Evolutionary conservation across 805 yeast genomes (phyloP).

Genomic region (Pichia ethanolica): DNA sequence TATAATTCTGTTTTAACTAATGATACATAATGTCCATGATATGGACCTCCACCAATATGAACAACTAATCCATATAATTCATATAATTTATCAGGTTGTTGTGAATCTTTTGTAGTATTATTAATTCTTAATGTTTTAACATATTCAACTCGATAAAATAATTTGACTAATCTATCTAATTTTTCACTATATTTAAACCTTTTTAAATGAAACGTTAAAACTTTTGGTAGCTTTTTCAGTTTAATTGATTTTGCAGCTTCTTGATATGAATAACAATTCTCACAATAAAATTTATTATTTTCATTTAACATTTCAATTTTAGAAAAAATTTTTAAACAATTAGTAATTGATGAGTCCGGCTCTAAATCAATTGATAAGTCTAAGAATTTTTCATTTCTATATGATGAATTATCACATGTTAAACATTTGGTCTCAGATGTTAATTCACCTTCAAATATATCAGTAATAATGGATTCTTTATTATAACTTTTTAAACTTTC

Average conservation of each 20-base stretch:
- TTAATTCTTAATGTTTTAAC: conserved; percentile 66
- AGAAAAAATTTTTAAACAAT: conserved; percentile 73
- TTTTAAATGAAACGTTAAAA: conserved; percentile 78
- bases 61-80: conserved; percentile 83
- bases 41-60: conserved; percentile 96
- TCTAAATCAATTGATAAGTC: conserved; percentile 84
- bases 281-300: conserved; percentile 89
- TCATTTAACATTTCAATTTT: conserved; percentile 81
- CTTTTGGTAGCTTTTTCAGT: conserved; percentile 66
- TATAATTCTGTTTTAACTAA: conserved; percentile 67
- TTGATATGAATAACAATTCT: conserved; percentile 80
- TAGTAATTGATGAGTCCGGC: conserved; percentile 64
- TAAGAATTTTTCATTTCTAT: conserved; percentile 77
- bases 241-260: conserved; percentile 91
- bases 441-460: conserved; percentile 74
- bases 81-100: conserved; percentile 51
- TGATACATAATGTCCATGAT: conserved; percentile 93
- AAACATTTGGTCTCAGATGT: conserved; percentile 87
- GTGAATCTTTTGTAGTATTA: conserved; percentile 54
- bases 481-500: conserved; percentile 42
- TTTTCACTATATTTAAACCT: conserved; percentile 88
- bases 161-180: conserved; percentile 71
- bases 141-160: conserved; percentile 78
- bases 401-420: conserved; percentile 75
- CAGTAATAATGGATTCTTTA: conserved; percentile 28